Evolutionary conservation across 192 early-diverging fungal species (phyloP).

Genomic region (Backusella sp.): DNA sequence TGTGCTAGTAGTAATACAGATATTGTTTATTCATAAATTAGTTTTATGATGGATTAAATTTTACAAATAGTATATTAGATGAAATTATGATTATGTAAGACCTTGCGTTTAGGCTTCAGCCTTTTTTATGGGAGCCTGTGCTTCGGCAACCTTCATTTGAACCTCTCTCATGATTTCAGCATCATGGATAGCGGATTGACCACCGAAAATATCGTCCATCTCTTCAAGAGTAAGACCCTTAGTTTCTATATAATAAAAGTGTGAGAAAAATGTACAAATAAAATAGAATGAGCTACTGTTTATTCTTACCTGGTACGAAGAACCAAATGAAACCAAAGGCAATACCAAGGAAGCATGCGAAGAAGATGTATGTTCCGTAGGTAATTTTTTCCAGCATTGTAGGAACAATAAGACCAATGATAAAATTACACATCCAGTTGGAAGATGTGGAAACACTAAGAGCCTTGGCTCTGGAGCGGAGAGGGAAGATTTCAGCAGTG

Average conservation of each 20-base stretch:
- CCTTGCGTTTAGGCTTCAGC: not conserved
- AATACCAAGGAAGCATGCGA: slow-evolving; percentile 50
- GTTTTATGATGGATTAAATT: not conserved
- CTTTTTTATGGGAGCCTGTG: not conserved
- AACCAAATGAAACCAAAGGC: slow-evolving; percentile 53
- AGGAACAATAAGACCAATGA: slow-evolving; percentile 64
- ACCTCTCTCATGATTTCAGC: slow-evolving; percentile 23
- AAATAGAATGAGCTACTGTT: not conserved
- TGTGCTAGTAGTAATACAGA: not conserved
- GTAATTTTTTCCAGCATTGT: slow-evolving; percentile 54
- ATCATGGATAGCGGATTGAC: slow-evolving; percentile 23
- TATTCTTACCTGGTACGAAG: slow-evolving; percentile 44
- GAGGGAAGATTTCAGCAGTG: slow-evolving; percentile 71
- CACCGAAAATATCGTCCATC: slow-evolving; percentile 70
- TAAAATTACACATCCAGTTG: slow-evolving; percentile 83
- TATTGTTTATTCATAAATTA: not conserved
- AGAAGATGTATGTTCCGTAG: slow-evolving; percentile 61
- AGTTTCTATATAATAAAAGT: slow-evolving; percentile 42
- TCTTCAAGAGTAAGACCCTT: slow-evolving; percentile 65
- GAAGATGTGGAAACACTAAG: slow-evolving; percentile 68
- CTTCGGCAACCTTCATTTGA: not conserved
- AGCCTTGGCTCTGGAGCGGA: slow-evolving; percentile 76
- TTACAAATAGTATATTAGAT: not conserved
- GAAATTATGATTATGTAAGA: not conserved
- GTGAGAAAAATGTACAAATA: not conserved